phyloP scores from a whole-genome alignment of 768 basidiomycete species.

The Phaffia tasmanica region DNA sequence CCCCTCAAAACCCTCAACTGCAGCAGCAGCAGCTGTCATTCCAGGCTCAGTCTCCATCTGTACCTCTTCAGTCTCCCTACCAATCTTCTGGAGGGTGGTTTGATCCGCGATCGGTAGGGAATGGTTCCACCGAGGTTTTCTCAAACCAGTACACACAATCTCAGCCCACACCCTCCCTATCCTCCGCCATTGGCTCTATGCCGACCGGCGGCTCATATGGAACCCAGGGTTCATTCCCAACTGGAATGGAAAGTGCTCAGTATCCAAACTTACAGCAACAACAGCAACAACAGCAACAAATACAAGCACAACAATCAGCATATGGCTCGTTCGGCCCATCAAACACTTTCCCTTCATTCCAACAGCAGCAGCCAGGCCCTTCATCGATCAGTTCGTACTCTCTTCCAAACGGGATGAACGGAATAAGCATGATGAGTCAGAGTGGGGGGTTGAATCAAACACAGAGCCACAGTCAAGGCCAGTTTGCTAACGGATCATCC shows the following conservation, averaged over 20 bases:
- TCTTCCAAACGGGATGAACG: no score
- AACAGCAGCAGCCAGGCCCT: no score
- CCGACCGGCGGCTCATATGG: slow-evolving; percentile 8
- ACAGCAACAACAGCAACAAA: slow-evolving; percentile 4
- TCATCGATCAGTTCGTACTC: no score
- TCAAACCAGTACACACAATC: slow-evolving; percentile 1
- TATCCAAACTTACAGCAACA: neutral
- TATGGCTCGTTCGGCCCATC: no score
- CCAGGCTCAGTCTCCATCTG: neutral
- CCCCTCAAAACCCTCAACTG: neutral
- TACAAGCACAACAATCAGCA: neutral
- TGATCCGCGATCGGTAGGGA: neutral
- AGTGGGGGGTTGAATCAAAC: no score
- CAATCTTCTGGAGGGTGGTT: neutral
- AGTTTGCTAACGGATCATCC: no score
- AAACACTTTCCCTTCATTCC: no score
- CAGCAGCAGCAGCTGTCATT: slow-evolving; percentile 12
- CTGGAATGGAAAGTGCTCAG: neutral
- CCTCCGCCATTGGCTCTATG: neutral
- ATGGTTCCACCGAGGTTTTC: neutral
- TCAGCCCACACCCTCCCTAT: neutral
- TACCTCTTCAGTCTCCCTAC: slow-evolving; percentile 4
- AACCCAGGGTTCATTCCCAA: neutral
- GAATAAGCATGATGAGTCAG: no score
- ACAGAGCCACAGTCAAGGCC: no score